These are phyloP conservation scores for Gypsophila paniculata DNA, from an alignment of 179 eudicot species.

Conservation along the genomic window DNA sequence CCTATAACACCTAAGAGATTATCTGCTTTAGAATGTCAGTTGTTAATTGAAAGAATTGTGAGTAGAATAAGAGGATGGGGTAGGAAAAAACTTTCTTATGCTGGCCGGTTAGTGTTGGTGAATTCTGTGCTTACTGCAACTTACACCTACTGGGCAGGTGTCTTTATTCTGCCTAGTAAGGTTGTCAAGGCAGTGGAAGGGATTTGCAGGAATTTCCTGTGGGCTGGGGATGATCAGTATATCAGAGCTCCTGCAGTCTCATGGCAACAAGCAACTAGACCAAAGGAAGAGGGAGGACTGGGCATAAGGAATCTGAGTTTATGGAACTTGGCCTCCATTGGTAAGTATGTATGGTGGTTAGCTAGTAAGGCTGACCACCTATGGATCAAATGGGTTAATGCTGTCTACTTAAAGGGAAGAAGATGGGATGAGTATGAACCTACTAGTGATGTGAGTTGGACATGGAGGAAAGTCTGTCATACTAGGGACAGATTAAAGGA, in stretches of 20 bases:
- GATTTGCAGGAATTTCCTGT: background rate
- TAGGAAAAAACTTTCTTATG: background rate
- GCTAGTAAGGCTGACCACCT: too few relatives aligned
- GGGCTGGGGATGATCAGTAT: background rate
- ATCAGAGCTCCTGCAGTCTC: background rate
- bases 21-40: background rate
- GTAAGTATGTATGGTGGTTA: background rate
- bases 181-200: background rate
- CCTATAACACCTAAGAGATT: background rate
- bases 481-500: too few relatives aligned
- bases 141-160: background rate
- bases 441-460: too few relatives aligned
- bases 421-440: too few relatives aligned
- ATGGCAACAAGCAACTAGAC: background rate
- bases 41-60: background rate
- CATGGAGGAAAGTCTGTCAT: too few relatives aligned
- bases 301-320: background rate
- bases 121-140: background rate
- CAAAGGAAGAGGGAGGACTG: background rate
- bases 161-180: background rate
- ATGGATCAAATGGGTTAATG: too few relatives aligned
- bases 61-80: background rate
- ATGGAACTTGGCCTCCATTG: background rate
- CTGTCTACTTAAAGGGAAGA: too few relatives aligned
- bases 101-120: background rate